Base-by-base conservation (phyloP, 495 filamentous ascomycete species). In the Daldinia bambusicola region DNA sequence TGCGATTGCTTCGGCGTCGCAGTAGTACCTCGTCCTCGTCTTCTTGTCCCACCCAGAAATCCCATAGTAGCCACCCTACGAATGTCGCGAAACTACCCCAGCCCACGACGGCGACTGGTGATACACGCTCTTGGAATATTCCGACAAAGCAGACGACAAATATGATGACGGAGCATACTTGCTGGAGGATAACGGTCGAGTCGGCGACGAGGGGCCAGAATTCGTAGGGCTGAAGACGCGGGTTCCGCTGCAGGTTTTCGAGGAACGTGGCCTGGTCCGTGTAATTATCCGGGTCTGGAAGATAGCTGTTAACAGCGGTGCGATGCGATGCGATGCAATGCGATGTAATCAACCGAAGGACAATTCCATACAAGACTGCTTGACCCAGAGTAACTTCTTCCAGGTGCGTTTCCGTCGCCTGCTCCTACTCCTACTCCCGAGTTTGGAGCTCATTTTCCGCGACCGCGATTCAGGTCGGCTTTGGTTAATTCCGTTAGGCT, bases 341-440 rank as follows among this genome's bases (percentile, higher is more conserved):
- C 12, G 34, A 1, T 43, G 34, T 20, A 3, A 22, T 20, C 12
- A 52, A 62, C 22, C 16, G 41, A 37, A 50, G 8, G 16, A 32
- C 36, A 40, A 37, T 43, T 34, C 73, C 85, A 62, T 86, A 96
- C 93, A 99, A 50, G 91, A 93, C 75, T 99, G 95, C 77, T 97
- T 97, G 66, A 99, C 93, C 95, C 95, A 99, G 16, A 99, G 85
- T 66, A 99, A 82, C 81, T 98, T 99, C 82, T 96, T 95, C 91
- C 95, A 98, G 20, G 84, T 85, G 36, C 84, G 85, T 65, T 89
- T 91, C 66, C 89, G 84, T 76, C 87, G 84, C 68, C 90, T 83
- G 70, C 91, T 89, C 43, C 89, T 79, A 66, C 83, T 84, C 45
- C 79, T 72, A 62, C 82, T 83, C 12, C 71, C 67, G n/a, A 75